These are phyloP conservation scores for Leccinum pachyderme DNA, from an alignment of 1,284 basidiomycete genomes.

Conservation along the genomic window DNA sequence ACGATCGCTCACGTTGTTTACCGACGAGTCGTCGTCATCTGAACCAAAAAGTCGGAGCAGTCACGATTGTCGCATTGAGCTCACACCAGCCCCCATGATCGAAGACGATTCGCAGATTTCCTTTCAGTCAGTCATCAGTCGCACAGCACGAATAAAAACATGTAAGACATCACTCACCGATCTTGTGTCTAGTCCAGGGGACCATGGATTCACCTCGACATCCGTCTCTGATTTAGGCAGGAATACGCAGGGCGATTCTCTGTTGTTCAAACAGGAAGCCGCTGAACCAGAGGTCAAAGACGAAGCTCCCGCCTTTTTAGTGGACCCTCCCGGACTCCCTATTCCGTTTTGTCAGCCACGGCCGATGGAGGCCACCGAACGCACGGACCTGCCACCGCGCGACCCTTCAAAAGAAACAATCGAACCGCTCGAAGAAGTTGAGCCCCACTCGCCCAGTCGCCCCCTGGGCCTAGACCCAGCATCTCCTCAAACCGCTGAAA, in stretches of 20 bases:
- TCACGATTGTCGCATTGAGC: background rate
- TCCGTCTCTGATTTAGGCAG: background rate
- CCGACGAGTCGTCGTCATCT: background rate
- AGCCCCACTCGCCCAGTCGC: background rate
- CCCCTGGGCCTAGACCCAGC: background rate
- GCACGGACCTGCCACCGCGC: background rate
- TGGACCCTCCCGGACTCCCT: background rate
- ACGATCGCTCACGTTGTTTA: slow-evolving; percentile 2
- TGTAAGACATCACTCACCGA: background rate
- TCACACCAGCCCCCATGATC: background rate
- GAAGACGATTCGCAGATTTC: background rate
- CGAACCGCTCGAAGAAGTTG: slow-evolving; percentile 4
- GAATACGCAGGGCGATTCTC: background rate
- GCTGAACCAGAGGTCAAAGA: background rate
- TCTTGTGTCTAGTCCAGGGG: background rate
- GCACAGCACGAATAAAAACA: background rate
- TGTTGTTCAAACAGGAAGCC: background rate
- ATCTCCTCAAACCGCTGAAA: background rate
- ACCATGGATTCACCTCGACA: background rate
- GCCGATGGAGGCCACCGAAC: background rate
- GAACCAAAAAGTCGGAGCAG: background rate
- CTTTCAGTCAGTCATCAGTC: background rate
- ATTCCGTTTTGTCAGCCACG: background rate
- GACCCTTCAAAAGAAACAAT: background rate
- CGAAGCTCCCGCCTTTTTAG: background rate